Conservation (phyloP, 495 filamentous ascomycete species). For the Penicillium odoratum region DNA sequence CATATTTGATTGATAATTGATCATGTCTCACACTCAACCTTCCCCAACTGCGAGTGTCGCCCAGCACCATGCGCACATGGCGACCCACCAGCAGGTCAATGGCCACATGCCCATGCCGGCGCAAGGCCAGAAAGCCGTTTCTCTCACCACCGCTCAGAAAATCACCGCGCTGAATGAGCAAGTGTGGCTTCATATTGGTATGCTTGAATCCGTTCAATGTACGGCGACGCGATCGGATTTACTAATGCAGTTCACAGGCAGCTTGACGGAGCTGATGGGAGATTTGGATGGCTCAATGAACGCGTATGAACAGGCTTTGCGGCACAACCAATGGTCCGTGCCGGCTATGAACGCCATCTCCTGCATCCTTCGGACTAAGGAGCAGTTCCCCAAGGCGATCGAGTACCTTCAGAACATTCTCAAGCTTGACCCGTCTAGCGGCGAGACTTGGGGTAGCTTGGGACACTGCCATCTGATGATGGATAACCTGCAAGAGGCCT, state of each 20-base stretch:
- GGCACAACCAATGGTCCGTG: conserved; percentile 85
- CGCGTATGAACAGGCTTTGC: conserved; percentile 86
- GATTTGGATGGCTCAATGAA: conserved; percentile 83
- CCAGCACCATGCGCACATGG: conserved; percentile 50
- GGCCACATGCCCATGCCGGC: conserved; percentile 53
- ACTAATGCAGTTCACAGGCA: conserved; percentile 54
- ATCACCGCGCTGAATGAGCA: conserved; percentile 72
- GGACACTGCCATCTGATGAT: conserved; percentile 99
- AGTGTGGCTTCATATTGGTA: conserved; percentile 95
- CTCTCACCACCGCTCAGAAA: conserved; percentile 58
- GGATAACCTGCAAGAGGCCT: conserved; percentile 97
- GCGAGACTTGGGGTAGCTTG: conserved; percentile 95
- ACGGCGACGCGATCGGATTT: conserved; percentile 5
- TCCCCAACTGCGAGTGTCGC: conserved; percentile 52
- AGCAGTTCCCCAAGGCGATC: conserved; percentile 90
- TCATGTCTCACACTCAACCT: conserved; percentile 54
- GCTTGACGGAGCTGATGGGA: conserved; percentile 81
- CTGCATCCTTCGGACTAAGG: conserved; percentile 82
- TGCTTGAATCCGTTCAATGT: not conserved
- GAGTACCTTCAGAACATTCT: conserved; percentile 91
- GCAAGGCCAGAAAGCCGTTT: conserved; percentile 49
- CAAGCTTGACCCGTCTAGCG: conserved; percentile 83
- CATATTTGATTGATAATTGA: conserved; percentile 10
- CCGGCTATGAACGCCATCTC: conserved; percentile 94
- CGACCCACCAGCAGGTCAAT: conserved; percentile 52